Evolutionary conservation across 805 yeast genomes (phyloP).

Genomic region (Grigorovia humatica): DNA sequence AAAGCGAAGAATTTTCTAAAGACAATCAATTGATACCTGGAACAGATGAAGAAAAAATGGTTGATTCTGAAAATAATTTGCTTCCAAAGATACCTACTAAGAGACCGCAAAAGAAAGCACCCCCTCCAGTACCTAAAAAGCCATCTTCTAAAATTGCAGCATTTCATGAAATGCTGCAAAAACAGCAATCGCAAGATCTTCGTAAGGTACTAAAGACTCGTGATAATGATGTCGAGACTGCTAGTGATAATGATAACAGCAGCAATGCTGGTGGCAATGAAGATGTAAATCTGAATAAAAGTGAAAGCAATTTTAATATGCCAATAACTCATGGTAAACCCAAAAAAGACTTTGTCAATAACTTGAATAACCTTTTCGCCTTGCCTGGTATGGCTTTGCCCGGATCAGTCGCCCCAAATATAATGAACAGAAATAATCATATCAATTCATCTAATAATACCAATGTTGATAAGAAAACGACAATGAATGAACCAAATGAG

Average conservation of each 20-base stretch:
- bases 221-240: not conserved
- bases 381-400: slow-evolving; percentile 40
- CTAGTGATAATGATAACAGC: not conserved
- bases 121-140: slow-evolving; percentile 69
- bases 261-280: not conserved
- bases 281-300: not conserved
- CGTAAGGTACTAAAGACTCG: slow-evolving; percentile 23
- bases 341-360: slow-evolving; percentile 41
- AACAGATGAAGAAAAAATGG: not conserved
- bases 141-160: slow-evolving; percentile 73
- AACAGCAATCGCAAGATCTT: slow-evolving; percentile 39
- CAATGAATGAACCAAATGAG: not conserved
- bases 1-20: not conserved
- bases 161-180: slow-evolving; percentile 63
- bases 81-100: slow-evolving; percentile 7
- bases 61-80: not conserved
- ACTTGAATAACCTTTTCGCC: slow-evolving; percentile 51
- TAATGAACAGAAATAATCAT: slow-evolving; percentile 13
- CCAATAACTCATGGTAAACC: not conserved
- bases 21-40: not conserved
- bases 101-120: slow-evolving; percentile 24
- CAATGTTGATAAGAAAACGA: not conserved
- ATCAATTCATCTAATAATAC: not conserved
- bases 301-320: not conserved
- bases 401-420: slow-evolving; percentile 19